phyloP scores from a whole-genome alignment of 345 rosid genomes.

The Eucalyptus marginata region DNA sequence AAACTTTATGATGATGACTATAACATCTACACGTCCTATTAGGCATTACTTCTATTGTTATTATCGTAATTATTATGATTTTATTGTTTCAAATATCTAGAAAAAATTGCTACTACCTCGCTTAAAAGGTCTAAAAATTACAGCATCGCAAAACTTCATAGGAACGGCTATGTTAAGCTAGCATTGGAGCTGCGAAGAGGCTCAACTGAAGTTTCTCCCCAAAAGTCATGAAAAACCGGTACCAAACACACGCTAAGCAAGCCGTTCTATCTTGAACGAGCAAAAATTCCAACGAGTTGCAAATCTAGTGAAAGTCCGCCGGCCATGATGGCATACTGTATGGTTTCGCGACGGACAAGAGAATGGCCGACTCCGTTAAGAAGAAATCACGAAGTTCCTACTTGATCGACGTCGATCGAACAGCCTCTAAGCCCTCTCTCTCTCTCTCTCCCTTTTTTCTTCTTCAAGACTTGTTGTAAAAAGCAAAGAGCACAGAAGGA shows the following conservation, averaged over 20 bases:
- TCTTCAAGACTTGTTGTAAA: not conserved
- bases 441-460: not conserved
- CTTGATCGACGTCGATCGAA: not conserved
- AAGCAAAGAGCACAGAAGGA: not conserved
- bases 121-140: not conserved
- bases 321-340: not conserved
- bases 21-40: not conserved
- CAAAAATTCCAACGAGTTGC: not conserved
- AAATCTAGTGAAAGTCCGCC: not conserved
- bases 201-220: not conserved
- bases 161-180: not conserved
- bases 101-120: not conserved
- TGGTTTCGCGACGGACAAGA: not conserved
- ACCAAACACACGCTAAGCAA: not conserved
- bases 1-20: not conserved
- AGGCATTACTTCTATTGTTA: too few relatives aligned
- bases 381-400: not conserved
- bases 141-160: not conserved
- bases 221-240: not conserved
- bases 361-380: not conserved
- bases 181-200: not conserved
- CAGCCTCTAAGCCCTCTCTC: too few relatives aligned
- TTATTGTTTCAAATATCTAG: not conserved
- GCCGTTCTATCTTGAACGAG: fast-evolving
- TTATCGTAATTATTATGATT: not conserved